phyloP scores from a whole-genome alignment of 1,284 basidiomycete genomes.

The Gomphus sp. region DNA sequence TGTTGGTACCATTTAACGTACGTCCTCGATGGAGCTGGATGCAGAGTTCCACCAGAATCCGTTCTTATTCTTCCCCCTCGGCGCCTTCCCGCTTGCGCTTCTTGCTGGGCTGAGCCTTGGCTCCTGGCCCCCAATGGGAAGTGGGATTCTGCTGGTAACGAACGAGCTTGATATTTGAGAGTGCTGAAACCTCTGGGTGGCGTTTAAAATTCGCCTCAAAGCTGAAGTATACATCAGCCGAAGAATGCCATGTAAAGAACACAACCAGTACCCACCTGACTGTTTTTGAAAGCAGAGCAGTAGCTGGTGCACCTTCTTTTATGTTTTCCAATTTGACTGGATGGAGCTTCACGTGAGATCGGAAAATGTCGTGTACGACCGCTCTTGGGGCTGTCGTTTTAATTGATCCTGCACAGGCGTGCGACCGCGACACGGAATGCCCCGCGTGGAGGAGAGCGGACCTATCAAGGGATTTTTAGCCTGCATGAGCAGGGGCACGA shows the following conservation, averaged over 20 bases:
- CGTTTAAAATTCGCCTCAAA: conserved; percentile 62
- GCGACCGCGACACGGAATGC: conserved; percentile 80
- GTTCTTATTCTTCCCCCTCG: too few species aligned
- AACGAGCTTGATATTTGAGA: conserved; percentile 67
- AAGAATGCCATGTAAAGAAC: not conserved
- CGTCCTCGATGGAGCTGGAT: too few species aligned
- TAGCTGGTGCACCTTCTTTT: conserved; percentile 59
- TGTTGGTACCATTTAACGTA: too few species aligned
- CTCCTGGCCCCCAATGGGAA: conserved; percentile 88
- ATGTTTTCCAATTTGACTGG: conserved; percentile 83
- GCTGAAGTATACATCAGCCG: conserved; percentile 28
- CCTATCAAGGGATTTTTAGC: conserved; percentile 26
- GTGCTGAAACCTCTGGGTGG: conserved; percentile 53
- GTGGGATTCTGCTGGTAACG: conserved; percentile 90
- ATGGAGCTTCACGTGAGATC: conserved; percentile 73
- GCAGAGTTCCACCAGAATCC: too few species aligned
- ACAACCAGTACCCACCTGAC: conserved; percentile 41
- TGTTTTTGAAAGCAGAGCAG: conserved; percentile 54
- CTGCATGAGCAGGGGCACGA: conserved; percentile 11
- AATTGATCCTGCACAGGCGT: conserved; percentile 81
- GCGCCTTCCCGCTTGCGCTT: conserved; percentile 41
- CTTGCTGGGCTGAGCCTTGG: conserved; percentile 37
- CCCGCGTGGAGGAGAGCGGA: conserved; percentile 87
- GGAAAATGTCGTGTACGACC: conserved; percentile 76
- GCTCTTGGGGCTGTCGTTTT: conserved; percentile 79